Evolutionary conservation across 2,329 filamentous ascomycete species (phyloP).

Genomic region (Rutstroemia sp.): DNA sequence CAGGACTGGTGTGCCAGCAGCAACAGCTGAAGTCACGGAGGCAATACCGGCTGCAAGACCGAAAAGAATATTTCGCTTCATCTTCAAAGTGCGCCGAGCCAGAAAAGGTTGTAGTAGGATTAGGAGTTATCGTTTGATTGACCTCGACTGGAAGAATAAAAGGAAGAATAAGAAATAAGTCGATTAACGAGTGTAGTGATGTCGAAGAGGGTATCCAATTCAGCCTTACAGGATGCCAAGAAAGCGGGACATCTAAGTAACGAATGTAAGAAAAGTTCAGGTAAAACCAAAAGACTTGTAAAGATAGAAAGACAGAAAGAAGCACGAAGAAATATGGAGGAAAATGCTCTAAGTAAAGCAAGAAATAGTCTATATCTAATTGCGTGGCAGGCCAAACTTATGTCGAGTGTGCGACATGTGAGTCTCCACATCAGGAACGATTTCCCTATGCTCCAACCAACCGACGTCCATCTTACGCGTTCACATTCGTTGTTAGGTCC

Average conservation of each 20-base stretch:
- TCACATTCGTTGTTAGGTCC: background rate
- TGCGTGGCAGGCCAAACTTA: conserved; percentile 6
- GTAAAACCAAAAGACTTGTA: background rate
- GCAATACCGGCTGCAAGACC: conserved; percentile 2
- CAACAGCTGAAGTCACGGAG: conserved; percentile 8
- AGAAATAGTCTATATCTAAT: background rate
- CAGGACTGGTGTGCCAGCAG: conserved; percentile 16
- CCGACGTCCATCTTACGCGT: conserved; percentile 1
- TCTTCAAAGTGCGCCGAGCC: background rate
- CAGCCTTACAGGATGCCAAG: conserved; percentile 4
- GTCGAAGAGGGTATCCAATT: background rate
- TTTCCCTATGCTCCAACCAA: background rate
- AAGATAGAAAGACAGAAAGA: background rate
- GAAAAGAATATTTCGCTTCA: conserved; percentile 7
- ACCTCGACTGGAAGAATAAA: background rate
- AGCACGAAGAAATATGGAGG: background rate
- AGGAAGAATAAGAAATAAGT: background rate
- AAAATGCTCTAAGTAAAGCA: background rate
- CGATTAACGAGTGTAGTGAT: background rate
- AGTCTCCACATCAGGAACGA: conserved; percentile 1
- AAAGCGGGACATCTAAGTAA: conserved; percentile 1
- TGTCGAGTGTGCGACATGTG: background rate
- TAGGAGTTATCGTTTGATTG: background rate
- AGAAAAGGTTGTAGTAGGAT: background rate
- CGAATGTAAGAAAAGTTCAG: background rate